Base-by-base conservation (phyloP, 73 alveolate species). In the Durusdinium trenchii region DNA sequence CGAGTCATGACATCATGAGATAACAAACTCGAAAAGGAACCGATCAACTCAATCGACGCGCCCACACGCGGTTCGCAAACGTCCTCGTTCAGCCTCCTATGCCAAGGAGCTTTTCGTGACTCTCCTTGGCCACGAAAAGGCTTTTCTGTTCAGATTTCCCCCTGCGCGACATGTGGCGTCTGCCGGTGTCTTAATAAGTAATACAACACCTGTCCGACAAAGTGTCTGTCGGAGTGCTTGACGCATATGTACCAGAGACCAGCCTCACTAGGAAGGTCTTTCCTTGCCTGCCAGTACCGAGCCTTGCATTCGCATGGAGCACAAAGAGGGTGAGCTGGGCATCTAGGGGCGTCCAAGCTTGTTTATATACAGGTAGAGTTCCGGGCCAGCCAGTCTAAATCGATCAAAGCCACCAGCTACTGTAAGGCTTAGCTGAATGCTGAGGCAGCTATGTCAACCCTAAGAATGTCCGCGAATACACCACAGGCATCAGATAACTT, bases 221-320 rank as follows among this genome's bases (percentile, higher is more conserved):
- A n/a, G n/a, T n/a, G n/a, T n/a, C n/a, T n/a, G n/a, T n/a, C n/a
- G n/a, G n/a, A n/a, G n/a, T n/a, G n/a, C n/a, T n/a, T n/a, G n/a
- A n/a, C 6, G n/a, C 73, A 60, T 60, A 32, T 23, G 4, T 23
- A 2, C n/a, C 1, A 60, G 3, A 23, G 10, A 7, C 78, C 81
- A 10, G 86, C 96, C 96, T 89, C 54, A 67, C 96, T 26, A 89
- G 48, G 38, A 64, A 89, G 52, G 96, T 64, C 81, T 64, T 89
- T 20, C 96, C 96, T 23, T 89, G 96, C 96, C 86, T 30, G 36
- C 96, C 96, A 16, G 86, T 46, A 7, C 96, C 96, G 42, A 89
- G 51, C 96, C 96, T 89, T n/a, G n/a, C 26, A 61, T 5, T n/a
- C 75, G 32, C 35, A 16, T 57, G 14, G 14, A 26, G 71, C 35